Percentiles rank a stretch among this genome's conserved stretches.
These are phyloP conservation scores for Kurtzmaniella quercitrusa DNA, from an alignment of 1,139 yeast genomes.

Conservation along the genomic window DNA sequence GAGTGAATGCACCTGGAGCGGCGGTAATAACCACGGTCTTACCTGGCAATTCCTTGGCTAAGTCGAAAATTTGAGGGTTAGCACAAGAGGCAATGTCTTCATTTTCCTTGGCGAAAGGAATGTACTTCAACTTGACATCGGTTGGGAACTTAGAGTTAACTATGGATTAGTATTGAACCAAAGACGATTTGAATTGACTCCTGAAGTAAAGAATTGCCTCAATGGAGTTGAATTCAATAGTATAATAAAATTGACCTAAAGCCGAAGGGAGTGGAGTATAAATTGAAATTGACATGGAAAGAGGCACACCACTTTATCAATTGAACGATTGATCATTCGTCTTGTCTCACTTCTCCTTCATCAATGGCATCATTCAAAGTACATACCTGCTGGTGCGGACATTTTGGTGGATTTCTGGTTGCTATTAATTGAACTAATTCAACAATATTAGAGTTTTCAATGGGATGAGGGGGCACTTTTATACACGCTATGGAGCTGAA, in stretches of 20 bases:
- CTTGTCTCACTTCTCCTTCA: neutral
- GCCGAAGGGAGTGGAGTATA: neutral
- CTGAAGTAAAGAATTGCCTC: too few species aligned
- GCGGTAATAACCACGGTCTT: slow-evolving; percentile 67
- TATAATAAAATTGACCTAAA: neutral
- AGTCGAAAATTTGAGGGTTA: slow-evolving; percentile 48
- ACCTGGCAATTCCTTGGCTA: slow-evolving; percentile 45
- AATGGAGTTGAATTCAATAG: too few species aligned
- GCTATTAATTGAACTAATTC: neutral
- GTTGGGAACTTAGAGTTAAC: slow-evolving; percentile 42
- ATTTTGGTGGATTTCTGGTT: neutral
- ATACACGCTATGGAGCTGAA: neutral
- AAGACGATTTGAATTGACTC: too few species aligned
- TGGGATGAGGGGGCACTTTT: neutral
- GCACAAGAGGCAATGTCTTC: slow-evolving; percentile 48
- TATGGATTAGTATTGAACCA: slow-evolving; percentile 4
- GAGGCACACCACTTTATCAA: too few species aligned
- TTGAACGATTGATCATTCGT: too few species aligned
- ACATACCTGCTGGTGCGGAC: neutral
- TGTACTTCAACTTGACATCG: slow-evolving; percentile 49
- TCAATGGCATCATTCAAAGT: neutral
- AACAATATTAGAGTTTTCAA: neutral
- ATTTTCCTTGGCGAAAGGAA: slow-evolving; percentile 49
- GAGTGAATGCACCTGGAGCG: slow-evolving; percentile 92
- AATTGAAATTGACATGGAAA: too few species aligned